A percentile compares a stretch with the other conserved stretches of the same genome.
These are phyloP conservation scores for Aspergillus affinis DNA, from an alignment of 495 filamentous ascomycete species.

Conservation along the genomic window DNA sequence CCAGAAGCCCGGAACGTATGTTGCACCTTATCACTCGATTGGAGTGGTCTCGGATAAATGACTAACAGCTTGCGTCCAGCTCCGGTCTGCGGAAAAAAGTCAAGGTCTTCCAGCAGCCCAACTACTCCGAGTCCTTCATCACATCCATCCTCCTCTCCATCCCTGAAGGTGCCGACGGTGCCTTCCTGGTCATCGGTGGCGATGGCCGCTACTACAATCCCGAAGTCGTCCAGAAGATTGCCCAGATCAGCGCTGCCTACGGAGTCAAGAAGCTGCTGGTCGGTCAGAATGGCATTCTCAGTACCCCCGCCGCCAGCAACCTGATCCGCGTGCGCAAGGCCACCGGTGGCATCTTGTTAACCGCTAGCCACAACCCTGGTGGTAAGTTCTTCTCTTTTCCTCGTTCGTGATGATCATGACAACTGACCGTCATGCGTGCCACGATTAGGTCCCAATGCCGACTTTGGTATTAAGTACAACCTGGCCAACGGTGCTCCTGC, in stretches of 20 bases:
- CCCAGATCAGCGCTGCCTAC: constrained; percentile 94
- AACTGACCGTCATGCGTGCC: not conserved
- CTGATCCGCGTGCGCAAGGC: constrained; percentile 90
- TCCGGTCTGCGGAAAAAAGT: constrained; percentile 99
- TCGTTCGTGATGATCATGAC: not conserved
- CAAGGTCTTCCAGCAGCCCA: constrained; percentile 88
- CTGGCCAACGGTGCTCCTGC: constrained; percentile 92
- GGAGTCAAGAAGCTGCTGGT: constrained; percentile 98
- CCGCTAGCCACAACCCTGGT: constrained; percentile 96
- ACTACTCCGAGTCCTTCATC: constrained; percentile 96
- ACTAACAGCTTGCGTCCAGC: constrained; percentile 44
- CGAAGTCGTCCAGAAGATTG: constrained; percentile 93
- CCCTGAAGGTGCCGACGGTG: constrained; percentile 83
- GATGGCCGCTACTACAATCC: constrained; percentile 98
- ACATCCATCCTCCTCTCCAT: constrained; percentile 92
- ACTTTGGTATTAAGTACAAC: constrained; percentile 99
- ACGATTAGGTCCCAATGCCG: constrained; percentile 76
- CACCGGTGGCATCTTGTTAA: constrained; percentile 94
- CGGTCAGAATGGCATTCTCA: constrained; percentile 93
- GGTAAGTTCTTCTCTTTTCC: constrained; percentile 53
- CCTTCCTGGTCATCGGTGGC: constrained; percentile 94
- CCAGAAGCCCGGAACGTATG: constrained; percentile 99
- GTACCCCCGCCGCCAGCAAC: constrained; percentile 93
- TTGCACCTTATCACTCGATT: constrained; percentile 25
- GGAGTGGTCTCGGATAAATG: constrained; percentile 23